Base-by-base conservation (phyloP, 208 protist species). In the Kentomonas sorsogonicus region DNA sequence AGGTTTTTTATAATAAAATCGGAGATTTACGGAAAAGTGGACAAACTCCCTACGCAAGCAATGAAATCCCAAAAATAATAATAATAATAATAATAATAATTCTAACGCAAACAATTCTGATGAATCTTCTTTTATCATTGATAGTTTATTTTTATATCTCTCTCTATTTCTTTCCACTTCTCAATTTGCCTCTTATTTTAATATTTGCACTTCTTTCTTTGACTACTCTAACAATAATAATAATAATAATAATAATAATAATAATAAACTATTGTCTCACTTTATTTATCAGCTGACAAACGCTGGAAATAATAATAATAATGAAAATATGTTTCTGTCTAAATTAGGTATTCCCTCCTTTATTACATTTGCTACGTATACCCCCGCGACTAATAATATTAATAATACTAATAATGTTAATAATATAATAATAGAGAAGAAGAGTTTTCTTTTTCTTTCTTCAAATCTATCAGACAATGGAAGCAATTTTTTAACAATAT, bases 341-440 rank as follows among this genome's bases (percentile, higher is more conserved):
- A 40, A 9, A 40, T n/a, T 40, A n/a, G 13, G 0, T 16, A 40
- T 20, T 11, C 40, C 40, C 23, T 45, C 40, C 40, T 11, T 45
- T n/a, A 25, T 11, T 45, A 11, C 36, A n/a, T 40, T 16, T 40
- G 36, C 16, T 40, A n/a, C 16, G 10, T 40, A 16, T n/a, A n/a
- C n/a, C n/a, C n/a, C n/a, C n/a, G n/a, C n/a, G 16, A 34, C n/a
- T 13, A 13, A 50, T 50, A 50, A 13, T 25, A 29, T 50, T 29
- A 22, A 29, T 50, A 50, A 41, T 41, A 41, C 11, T 41, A 41
- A 41, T 16, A 41, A 41, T 41, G 16, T 27, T 48, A 48, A 48
- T 48, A 48, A 48, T 48, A 9, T 26, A 48, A 27, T 48, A 48
- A 27, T 48, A 22, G 43, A 48, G 25, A 18, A 23, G 10, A 22